Base-by-base conservation (phyloP, 2,329 filamentous ascomycete species). In the Neopestalotiopsis sp. region DNA sequence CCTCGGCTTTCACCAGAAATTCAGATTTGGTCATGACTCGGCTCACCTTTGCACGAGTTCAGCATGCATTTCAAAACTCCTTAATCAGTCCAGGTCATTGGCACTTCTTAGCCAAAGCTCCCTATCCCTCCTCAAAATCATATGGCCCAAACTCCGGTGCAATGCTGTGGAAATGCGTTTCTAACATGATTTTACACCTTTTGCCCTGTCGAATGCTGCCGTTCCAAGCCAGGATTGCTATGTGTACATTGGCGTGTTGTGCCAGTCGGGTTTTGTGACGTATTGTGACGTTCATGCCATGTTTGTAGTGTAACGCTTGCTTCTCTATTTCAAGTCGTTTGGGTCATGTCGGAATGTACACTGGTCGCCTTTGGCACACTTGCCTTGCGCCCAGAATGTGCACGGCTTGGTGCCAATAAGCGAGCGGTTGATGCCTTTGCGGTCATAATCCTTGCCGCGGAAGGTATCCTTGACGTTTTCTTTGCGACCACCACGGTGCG, bases 271-370 rank as follows among this genome's bases (percentile, higher is more conserved):
- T 60, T 7, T 30, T n/a, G 24, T 60, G 12, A 20, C 5, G n/a
- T 60, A n/a, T 12, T 20, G 24, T 38, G 28, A n/a, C 4, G n/a
- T 42, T n/a, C 13, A 20, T 30, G 13, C 30, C n/a, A 17, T 64
- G 5, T 28, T 28, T 28, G 24, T 28, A 28, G 24, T 28, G 24
- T 28, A 28, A 28, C 24, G 24, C 24, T 6, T 70, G n/a, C 42
- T 45, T 17, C 7, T 45, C 58, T 68, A 75, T 67, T 77, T 76
- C 12, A 79, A 72, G 63, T 79, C 77, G 14, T 73, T 76, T 3
- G 75, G 75, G 57, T 92, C 90, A 75, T 94, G 92, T 68, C 91
- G 86, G 78, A 91, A 94, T 2, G 91, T 93, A 81, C 92, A 94
- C 74, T 90, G 89, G 45, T 91, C 90, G 28, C 92, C 92, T 76